A percentile compares a stretch with the other conserved stretches of the same genome.
Evolutionary conservation across 768 basidiomycete species (phyloP).

Genomic region (Asterophora parasitica): DNA sequence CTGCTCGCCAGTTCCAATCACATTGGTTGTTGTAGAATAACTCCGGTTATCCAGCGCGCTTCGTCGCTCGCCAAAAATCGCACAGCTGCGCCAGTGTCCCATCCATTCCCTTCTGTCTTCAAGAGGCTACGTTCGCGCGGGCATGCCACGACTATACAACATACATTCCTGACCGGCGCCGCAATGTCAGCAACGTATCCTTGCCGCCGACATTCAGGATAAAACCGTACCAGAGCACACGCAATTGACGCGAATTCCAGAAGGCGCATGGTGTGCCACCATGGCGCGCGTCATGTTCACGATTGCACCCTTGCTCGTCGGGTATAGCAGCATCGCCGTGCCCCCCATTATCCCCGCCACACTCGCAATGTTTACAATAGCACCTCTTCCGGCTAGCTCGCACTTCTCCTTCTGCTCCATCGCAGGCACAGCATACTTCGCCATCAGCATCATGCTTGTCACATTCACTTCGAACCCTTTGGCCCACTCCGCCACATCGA

Average conservation of each 20-base stretch:
- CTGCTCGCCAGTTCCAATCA: too few species aligned
- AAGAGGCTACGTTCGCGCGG: conserved; percentile 31
- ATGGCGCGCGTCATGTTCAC: conserved; percentile 42
- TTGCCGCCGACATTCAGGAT: not conserved
- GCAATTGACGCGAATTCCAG: conserved; percentile 36
- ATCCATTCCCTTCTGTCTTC: conserved; percentile 39
- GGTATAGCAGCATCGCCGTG: conserved; percentile 35
- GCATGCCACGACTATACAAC: conserved; percentile 33
- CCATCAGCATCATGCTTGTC: conserved; percentile 41
- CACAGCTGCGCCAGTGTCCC: conserved; percentile 36
- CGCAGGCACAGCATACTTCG: conserved; percentile 37
- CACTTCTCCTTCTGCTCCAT: conserved; percentile 33
- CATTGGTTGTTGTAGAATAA: too few species aligned
- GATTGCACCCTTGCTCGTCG: conserved; percentile 38
- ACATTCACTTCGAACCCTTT: conserved; percentile 34
- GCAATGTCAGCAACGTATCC: conserved; percentile 1
- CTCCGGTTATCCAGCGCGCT: conserved; percentile 40
- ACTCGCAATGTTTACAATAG: conserved; percentile 38
- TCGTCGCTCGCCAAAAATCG: conserved; percentile 38
- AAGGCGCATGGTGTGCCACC: conserved; percentile 37
- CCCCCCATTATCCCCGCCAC: conserved; percentile 35
- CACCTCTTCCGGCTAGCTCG: conserved; percentile 29
- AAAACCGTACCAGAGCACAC: conserved; percentile 33
- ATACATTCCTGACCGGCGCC: conserved; percentile 31
- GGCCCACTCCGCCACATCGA: conserved; percentile 31